phyloP scores from a whole-genome alignment of 345 rosid genomes.

The Laguncularia racemosa region DNA sequence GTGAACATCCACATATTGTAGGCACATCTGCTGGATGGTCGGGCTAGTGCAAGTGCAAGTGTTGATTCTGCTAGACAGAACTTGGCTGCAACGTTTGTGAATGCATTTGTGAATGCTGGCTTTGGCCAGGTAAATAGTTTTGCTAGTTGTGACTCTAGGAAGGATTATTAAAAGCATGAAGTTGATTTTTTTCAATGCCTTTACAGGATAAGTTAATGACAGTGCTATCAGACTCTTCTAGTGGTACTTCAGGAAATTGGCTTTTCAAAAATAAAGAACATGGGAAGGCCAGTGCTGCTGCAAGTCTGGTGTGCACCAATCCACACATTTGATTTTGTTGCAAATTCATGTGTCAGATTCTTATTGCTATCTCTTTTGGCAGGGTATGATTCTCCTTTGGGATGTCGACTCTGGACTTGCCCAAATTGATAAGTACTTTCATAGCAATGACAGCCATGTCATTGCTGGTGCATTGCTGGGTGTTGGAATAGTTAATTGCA shows the following conservation, averaged over 20 bases:
- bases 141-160: neutral
- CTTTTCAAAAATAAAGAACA: conserved; percentile 96
- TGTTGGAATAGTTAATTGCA: conserved; percentile 85
- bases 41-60: conserved; percentile 65
- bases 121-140: conserved; percentile 67
- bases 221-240: conserved; percentile 58
- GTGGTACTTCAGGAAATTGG: conserved; percentile 76
- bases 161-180: neutral
- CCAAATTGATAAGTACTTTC: conserved; percentile 86
- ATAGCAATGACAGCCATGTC: conserved; percentile 68
- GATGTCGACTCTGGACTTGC: conserved; percentile 91
- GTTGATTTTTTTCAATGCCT: neutral
- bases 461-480: conserved; percentile 90
- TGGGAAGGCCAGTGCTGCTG: conserved; percentile 90
- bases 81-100: conserved; percentile 92
- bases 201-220: conserved; percentile 93
- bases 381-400: conserved; percentile 95
- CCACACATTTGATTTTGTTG: neutral
- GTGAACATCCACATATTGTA: conserved; percentile 14
- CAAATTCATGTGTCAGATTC: neutral
- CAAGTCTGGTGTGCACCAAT: conserved; percentile 61
- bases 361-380: conserved; percentile 7
- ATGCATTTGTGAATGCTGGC: conserved; percentile 97
- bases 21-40: conserved; percentile 96
- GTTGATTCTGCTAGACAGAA: conserved; percentile 94